phyloP scores from a whole-genome alignment of 2,329 filamentous ascomycete species.

The Colletotrichum falcatum region DNA sequence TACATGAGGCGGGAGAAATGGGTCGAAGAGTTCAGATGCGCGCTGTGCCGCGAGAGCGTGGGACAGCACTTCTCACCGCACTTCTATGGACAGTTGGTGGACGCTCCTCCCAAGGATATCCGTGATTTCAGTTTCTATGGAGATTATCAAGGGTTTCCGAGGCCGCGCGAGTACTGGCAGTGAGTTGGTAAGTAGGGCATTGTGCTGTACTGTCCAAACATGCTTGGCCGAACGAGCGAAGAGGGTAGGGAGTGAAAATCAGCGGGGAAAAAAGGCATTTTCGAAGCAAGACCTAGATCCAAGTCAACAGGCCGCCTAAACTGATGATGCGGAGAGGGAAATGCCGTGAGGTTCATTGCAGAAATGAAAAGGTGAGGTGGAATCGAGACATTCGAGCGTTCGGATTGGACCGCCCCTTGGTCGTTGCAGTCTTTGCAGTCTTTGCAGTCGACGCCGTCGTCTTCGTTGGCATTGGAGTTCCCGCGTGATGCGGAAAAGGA shows the following conservation, averaged over 20 bases:
- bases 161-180: not conserved
- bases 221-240: not conserved
- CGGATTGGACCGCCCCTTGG: not conserved
- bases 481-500: not conserved
- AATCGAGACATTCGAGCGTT: not conserved
- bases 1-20: not conserved
- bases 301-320: too few species aligned
- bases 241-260: not conserved
- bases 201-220: not conserved
- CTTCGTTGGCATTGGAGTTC: not conserved
- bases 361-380: not conserved
- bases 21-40: conserved; percentile 19
- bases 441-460: too few species aligned
- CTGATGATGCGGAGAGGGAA: too few species aligned
- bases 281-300: not conserved
- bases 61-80: conserved; percentile 20
- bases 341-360: not conserved
- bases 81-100: not conserved
- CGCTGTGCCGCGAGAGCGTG: conserved; percentile 17
- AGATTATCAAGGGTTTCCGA: not conserved
- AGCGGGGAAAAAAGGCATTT: not conserved
- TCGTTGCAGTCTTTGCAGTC: too few species aligned
- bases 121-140: not conserved
- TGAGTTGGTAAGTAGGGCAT: not conserved
- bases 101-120: not conserved